A percentile compares a stretch with the other conserved stretches of the same genome.
Evolutionary conservation across 306 rosid genomes (phyloP).

Genomic region (Vachellia pachyceras): DNA sequence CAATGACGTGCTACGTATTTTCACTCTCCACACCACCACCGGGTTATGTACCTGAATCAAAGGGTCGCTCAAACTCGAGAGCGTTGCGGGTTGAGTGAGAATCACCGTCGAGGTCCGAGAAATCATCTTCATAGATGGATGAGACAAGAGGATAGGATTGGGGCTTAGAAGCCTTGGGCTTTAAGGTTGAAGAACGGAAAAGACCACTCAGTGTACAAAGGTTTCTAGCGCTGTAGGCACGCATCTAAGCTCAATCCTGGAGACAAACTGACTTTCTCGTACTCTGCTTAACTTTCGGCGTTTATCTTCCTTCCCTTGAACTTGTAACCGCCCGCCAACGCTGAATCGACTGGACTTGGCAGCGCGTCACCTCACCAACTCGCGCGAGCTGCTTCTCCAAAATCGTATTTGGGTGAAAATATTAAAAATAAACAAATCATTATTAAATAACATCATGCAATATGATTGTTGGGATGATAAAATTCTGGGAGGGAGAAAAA

Average conservation of each 20-base stretch:
- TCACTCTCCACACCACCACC: neutral
- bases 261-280: neutral
- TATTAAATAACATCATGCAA: no score
- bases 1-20: neutral
- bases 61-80: conserved; percentile 6
- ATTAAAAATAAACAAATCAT: no score
- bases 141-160: neutral
- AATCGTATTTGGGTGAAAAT: no score
- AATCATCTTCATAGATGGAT: neutral
- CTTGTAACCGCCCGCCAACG: neutral
- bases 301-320: neutral
- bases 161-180: conserved; percentile 4
- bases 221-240: conserved; percentile 37
- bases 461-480: no score
- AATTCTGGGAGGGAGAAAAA: no score
- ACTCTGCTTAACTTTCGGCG: neutral
- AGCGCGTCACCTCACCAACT: neutral
- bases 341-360: neutral
- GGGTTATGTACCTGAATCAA: conserved; percentile 41
- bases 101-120: neutral
- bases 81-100: neutral
- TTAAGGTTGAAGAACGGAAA: conserved; percentile 35
- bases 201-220: conserved; percentile 39
- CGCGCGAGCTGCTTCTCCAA: neutral
- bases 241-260: conserved; percentile 40